phyloP scores from a whole-genome alignment of 768 basidiomycete species.

The Suillus plorans region DNA sequence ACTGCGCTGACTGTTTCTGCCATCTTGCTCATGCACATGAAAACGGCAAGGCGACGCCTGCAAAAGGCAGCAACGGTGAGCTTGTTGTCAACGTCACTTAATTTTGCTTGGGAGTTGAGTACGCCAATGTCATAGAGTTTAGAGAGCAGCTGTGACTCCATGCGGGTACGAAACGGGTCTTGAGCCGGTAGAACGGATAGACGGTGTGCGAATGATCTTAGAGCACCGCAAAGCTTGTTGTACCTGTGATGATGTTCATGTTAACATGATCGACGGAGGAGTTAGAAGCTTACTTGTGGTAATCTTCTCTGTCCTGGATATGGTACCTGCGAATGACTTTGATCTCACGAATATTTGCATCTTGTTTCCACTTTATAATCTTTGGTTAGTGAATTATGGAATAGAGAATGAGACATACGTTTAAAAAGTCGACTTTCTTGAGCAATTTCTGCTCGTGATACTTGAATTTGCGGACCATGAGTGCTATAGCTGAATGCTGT shows the following conservation, averaged over 20 bases:
- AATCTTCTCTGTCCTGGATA: constrained; percentile 91
- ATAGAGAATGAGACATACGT: constrained; percentile 47
- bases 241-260: constrained; percentile 49
- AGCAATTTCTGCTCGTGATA: constrained; percentile 94
- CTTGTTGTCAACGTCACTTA: constrained; percentile 92
- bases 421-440: constrained; percentile 96
- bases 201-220: constrained; percentile 84
- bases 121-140: constrained; percentile 98
- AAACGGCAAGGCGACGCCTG: constrained; percentile 85
- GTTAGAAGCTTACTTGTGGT: constrained; percentile 65
- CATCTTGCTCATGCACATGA: constrained; percentile 93
- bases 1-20: constrained; percentile 93
- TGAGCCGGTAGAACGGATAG: constrained; percentile 83
- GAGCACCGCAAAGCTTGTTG: constrained; percentile 90
- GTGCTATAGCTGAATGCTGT: not conserved
- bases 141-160: constrained; percentile 84
- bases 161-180: constrained; percentile 82
- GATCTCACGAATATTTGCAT: constrained; percentile 86
- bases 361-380: constrained; percentile 84
- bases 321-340: constrained; percentile 96
- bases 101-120: constrained; percentile 80
- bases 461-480: constrained; percentile 91
- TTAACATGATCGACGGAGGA: not conserved
- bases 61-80: constrained; percentile 96
- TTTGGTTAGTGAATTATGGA: not conserved